Conservation (phyloP, 257 asterid genomes). For the Forsythia viridissima region DNA sequence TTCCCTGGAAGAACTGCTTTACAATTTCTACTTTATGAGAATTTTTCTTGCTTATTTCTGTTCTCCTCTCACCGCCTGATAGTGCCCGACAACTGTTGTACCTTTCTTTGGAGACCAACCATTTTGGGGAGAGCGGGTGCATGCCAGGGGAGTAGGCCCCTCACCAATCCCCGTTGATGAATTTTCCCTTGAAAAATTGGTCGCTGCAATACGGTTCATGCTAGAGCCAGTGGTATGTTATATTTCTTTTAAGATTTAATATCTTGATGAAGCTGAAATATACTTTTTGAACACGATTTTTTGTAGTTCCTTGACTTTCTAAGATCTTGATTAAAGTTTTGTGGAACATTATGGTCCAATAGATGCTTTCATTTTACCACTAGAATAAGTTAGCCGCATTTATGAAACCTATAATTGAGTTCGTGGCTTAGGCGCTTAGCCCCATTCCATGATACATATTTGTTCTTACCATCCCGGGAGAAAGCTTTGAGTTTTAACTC, state of each 20-base stretch:
- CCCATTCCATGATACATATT: neutral
- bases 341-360: neutral
- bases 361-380: neutral
- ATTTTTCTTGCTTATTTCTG: neutral
- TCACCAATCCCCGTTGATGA: conserved; percentile 83
- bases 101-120: conserved; percentile 98
- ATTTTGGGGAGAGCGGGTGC: conserved; percentile 90
- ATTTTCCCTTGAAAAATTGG: conserved; percentile 76
- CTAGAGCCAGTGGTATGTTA: conserved; percentile 55
- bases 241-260: neutral
- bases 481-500: neutral
- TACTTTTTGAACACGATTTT: neutral
- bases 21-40: neutral
- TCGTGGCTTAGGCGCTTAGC: neutral
- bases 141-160: conserved; percentile 87
- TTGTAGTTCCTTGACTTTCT: neutral
- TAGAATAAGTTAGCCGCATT: neutral
- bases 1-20: neutral
- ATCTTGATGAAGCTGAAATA: neutral
- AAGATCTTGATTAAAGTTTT: neutral
- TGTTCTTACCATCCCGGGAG: neutral
- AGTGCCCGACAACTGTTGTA: conserved; percentile 90
- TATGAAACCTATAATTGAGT: neutral
- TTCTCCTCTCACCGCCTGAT: conserved; percentile 6
- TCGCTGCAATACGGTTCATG: conserved; percentile 81